Conservation (phyloP, 192 early-diverging fungal species). For the Kickxella alabastrina region DNA sequence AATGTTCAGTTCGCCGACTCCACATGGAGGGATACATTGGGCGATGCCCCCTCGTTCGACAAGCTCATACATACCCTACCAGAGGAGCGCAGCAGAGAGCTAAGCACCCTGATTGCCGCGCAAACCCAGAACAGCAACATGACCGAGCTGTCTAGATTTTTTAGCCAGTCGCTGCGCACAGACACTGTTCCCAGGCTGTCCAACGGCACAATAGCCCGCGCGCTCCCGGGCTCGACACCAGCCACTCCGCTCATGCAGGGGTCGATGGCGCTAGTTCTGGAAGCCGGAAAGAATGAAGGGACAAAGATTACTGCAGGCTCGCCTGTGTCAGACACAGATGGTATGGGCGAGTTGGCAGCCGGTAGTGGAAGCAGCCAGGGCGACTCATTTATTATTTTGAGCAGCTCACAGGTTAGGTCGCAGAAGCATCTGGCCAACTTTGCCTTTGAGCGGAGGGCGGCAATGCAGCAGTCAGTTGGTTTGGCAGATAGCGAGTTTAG, state of each 20-base stretch:
- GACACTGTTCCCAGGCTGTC: slow-evolving; percentile 15
- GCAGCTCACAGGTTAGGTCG: slow-evolving; percentile 38
- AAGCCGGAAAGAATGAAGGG: background rate
- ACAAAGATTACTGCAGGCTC: background rate
- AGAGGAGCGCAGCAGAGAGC: slow-evolving; percentile 17
- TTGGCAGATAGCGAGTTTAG: background rate
- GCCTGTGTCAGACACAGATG: background rate
- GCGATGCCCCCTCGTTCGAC: background rate
- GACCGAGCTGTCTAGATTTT: slow-evolving; percentile 21
- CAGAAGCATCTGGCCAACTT: slow-evolving; percentile 4
- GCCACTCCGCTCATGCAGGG: slow-evolving; percentile 20
- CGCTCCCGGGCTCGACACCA: background rate
- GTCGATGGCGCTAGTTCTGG: slow-evolving; percentile 29
- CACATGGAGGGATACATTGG: slow-evolving; percentile 15
- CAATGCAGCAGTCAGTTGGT: background rate
- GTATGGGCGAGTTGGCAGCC: no score
- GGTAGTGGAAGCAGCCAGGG: slow-evolving; percentile 22
- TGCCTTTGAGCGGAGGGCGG: background rate
- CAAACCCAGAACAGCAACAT: background rate
- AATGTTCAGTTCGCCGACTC: slow-evolving; percentile 11
- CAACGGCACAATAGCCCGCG: slow-evolving; percentile 1
- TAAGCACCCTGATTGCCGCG: slow-evolving; percentile 1
- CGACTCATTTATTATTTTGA: slow-evolving; percentile 47
- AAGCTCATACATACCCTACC: slow-evolving; percentile 26
- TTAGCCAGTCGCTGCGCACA: slow-evolving; percentile 32